Conservation (phyloP, 75 land plant genomes). For the Picea sitchensis region DNA sequence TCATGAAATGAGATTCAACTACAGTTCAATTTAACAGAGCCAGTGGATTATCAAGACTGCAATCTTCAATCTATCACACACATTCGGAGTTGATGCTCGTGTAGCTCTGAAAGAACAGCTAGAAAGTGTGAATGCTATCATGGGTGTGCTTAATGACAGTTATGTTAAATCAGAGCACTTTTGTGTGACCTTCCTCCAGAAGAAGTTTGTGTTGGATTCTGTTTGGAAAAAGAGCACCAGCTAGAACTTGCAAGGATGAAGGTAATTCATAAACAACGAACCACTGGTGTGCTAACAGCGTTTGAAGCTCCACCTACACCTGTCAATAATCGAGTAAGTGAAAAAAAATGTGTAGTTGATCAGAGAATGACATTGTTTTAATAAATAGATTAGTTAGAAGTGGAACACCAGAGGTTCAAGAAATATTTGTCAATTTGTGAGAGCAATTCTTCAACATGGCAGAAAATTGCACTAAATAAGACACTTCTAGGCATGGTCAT, state of each 20-base stretch:
- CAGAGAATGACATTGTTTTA: slow-evolving; percentile 12
- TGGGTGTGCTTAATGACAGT: slow-evolving; percentile 10
- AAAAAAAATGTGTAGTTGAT: slow-evolving; percentile 12
- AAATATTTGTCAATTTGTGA: slow-evolving; percentile 17
- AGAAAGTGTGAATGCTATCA: slow-evolving; percentile 11
- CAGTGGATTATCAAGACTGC: too few species aligned
- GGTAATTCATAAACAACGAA: slow-evolving; percentile 20
- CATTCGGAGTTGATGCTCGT: slow-evolving; percentile 17
- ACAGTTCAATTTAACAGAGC: too few species aligned
- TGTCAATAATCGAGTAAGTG: slow-evolving; percentile 1
- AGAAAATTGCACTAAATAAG: slow-evolving; percentile 20
- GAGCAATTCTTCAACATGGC: slow-evolving; percentile 27
- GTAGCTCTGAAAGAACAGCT: slow-evolving; percentile 10
- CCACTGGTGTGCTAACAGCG: slow-evolving; percentile 16
- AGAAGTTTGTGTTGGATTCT: slow-evolving; percentile 31
- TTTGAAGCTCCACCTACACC: slow-evolving; percentile 24
- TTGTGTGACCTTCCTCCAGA: slow-evolving; percentile 16
- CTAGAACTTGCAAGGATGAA: slow-evolving; percentile 15
- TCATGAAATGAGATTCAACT: too few species aligned
- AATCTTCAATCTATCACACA: slow-evolving; percentile 5
- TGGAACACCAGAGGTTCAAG: slow-evolving; percentile 15
- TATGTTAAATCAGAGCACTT: slow-evolving; percentile 18
- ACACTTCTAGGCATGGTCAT: neutral
- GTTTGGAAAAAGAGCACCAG: slow-evolving; percentile 15
- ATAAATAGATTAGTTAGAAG: slow-evolving; percentile 19